Base-by-base conservation (phyloP, 2,329 filamentous ascomycete genomes). In the Alternaria ethzedia region DNA sequence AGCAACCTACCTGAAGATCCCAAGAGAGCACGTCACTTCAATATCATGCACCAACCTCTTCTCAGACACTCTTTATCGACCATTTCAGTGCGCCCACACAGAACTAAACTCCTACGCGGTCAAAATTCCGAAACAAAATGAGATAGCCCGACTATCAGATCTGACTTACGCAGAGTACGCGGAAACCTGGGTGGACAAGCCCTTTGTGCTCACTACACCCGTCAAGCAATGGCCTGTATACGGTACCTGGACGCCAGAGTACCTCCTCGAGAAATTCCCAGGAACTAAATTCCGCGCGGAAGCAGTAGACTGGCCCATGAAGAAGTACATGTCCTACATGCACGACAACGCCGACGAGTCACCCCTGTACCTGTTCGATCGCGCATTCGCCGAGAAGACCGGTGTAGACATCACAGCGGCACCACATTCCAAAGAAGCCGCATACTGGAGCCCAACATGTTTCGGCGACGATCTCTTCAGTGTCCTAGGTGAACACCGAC, bases 361-460 rank as follows among this genome's bases (percentile, higher is more conserved):
- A 65, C 95, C 95, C 0, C 81, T 98, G 2, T 98, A 98, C 77
- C 87, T 98, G 30, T 98, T 98, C 78, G 96, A 98, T 78, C 88
- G 91, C 61, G 87, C 85, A 21, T 98, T 98, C 75, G 93, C 89
- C 2, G 89, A 94, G 71, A 97, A 97, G 80, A 97, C 97, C 89
- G 80, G 82, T 11, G 82, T 97, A 52, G 68, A 70, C 55, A 61
- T 47, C 6, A 52, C 55, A 3, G 63, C 65, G 2, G 59, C 66
- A 28, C 82, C 83, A 15, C 83, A 91, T 15, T 80, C 82, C 4
- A 82, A 73, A 8, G 73, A 79, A 23, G 84, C 89, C 13, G 82
- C 84, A 8, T 98, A 97, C 80, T 93, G 90, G 88, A 88, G 88
- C 13, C 94, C 95, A 0, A 83, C 88, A 15, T 96, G 92, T 78